Evolutionary conservation across 371 early-diverging fungal species (phyloP), one percentile per base, ranked within the genome.

Genomic region (Rhizomucor pusillus): DNA sequence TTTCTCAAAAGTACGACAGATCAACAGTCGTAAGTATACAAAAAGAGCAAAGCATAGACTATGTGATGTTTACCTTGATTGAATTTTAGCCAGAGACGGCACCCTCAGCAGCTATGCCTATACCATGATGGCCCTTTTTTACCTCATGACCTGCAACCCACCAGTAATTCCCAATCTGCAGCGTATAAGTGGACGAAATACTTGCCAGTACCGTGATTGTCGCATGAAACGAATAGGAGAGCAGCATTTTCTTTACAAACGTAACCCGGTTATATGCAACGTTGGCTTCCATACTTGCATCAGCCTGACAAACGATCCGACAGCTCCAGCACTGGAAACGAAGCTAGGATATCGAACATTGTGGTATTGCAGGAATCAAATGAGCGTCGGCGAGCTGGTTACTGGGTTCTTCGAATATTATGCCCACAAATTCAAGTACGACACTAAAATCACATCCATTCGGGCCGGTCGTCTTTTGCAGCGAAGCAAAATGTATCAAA

Each of bases 11-110:
- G 41, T 52, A 18, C 63, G 77, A 39, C 48, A 66, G 12, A 74
- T 87, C 56, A 82, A 77, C 49, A 70, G 81, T 47, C 49, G 72
- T 67, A 67, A 57, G 41, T n/a, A n/a, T n/a, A n/a, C n/a, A n/a
- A n/a, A n/a, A n/a, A 47, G 19, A 39, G 35, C n/a, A 25, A 49
- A 56, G n/a, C n/a, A n/a, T n/a, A n/a, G n/a, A n/a, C n/a, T n/a
- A n/a, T n/a, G n/a, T n/a, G n/a, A n/a, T n/a, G n/a, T n/a, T n/a
- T n/a, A n/a, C n/a, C n/a, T n/a, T n/a, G n/a, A n/a, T n/a, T n/a
- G n/a, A n/a, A n/a, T n/a, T n/a, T n/a, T 45, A 60, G 63, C 63
- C 12, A 20, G 51, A 3, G n/a, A 19, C 3, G 57, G 54, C 5
- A 51, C 57, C 0, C 33, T 62, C 10, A 62, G 57, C 19, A 62